These are phyloP conservation scores for Simmondsia chinensis DNA, from an alignment of 148 eudicot genomes.

Conservation along the genomic window DNA sequence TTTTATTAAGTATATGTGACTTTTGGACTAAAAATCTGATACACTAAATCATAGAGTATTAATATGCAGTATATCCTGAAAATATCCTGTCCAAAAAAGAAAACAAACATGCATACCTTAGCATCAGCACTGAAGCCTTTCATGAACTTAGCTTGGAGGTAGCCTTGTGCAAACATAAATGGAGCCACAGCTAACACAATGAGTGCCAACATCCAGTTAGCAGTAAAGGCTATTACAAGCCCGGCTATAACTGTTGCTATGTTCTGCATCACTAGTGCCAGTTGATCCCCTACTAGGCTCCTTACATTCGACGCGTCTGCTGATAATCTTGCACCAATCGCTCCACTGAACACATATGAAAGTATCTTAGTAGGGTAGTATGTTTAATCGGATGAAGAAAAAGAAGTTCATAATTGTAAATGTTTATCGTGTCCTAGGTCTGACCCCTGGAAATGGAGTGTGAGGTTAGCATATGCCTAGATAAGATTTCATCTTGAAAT, in stretches of 20 bases:
- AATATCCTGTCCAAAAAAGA: too few species aligned
- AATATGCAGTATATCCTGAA: too few species aligned
- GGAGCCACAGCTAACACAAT: conserved; percentile 52
- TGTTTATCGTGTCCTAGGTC: too few species aligned
- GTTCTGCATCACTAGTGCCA: conserved; percentile 59
- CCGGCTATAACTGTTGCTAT: conserved; percentile 49
- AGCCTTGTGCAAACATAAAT: conserved; percentile 49
- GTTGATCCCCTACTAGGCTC: conserved; percentile 77
- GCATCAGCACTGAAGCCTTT: conserved; percentile 79
- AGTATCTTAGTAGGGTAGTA: too few species aligned
- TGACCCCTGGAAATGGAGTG: too few species aligned
- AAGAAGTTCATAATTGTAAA: background rate
- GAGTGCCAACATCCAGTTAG: conserved; percentile 72
- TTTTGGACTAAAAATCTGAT: too few species aligned
- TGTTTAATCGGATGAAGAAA: too few species aligned
- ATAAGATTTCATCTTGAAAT: too few species aligned
- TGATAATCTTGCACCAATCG: conserved; percentile 80
- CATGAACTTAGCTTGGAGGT: conserved; percentile 42
- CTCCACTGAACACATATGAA: conserved; percentile 79
- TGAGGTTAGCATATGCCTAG: too few species aligned
- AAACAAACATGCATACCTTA: too few species aligned
- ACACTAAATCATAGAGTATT: too few species aligned
- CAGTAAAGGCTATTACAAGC: conserved; percentile 58
- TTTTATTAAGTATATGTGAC: too few species aligned
- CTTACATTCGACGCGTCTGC: conserved; percentile 71